phyloP scores from a whole-genome alignment of 2,329 filamentous ascomycete genomes.

The Epichloe glyceriae region DNA sequence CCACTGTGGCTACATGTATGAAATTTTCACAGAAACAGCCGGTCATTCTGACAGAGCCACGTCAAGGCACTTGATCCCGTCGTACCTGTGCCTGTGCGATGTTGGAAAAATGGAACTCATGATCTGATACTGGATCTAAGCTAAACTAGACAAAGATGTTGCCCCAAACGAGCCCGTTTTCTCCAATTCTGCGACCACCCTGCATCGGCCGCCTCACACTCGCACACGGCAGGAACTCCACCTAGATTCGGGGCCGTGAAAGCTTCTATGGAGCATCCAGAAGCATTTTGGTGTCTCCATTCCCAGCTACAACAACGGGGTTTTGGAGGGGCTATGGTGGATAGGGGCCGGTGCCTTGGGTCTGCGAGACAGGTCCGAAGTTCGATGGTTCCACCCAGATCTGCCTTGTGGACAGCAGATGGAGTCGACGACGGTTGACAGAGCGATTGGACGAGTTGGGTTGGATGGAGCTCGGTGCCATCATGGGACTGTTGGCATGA shows the following conservation, averaged over 20 bases:
- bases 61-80: not conserved
- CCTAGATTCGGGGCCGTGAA: conserved; percentile 9
- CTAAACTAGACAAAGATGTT: not conserved
- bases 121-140: not conserved
- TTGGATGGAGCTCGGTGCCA: not conserved
- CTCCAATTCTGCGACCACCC: conserved; percentile 9
- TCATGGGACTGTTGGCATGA: not conserved
- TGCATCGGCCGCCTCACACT: not conserved
- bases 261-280: conserved; percentile 12
- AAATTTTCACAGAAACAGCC: not conserved
- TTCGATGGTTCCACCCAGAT: conserved; percentile 11
- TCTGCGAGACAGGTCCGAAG: conserved; percentile 8
- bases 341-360: conserved; percentile 6
- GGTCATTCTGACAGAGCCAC: not conserved
- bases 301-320: conserved; percentile 6
- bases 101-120: not conserved
- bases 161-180: conserved; percentile 2
- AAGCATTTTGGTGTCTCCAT: conserved; percentile 12
- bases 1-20: no score
- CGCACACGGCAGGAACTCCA: conserved; percentile 10
- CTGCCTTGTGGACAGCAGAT: conserved; percentile 11
- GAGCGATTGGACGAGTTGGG: conserved; percentile 4
- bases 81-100: not conserved
- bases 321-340: conserved; percentile 7
- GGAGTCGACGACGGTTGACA: conserved; percentile 6